Conservation (phyloP, 345 rosid species). For the Rhizophora apiculata region DNA sequence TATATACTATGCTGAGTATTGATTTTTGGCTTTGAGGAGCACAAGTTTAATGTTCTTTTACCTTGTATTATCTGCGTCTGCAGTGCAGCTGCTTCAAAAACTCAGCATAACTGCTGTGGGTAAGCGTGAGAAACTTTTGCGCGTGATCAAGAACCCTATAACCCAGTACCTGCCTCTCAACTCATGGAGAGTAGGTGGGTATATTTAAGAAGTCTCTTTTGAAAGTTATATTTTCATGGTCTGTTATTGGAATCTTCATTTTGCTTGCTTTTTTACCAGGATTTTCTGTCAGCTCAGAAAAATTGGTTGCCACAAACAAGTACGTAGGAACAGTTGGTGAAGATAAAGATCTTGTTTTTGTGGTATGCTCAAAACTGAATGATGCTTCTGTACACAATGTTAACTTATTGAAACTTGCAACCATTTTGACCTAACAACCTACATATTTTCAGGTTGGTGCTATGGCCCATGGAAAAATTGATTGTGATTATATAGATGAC, state of each 20-base stretch:
- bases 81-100: constrained; percentile 89
- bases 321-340: constrained; percentile 47
- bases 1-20: neutral
- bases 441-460: constrained; percentile 63
- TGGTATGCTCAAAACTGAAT: constrained; percentile 48
- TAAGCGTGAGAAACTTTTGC: constrained; percentile 74
- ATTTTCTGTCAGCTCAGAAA: constrained; percentile 75
- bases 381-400: neutral
- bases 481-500: constrained; percentile 28
- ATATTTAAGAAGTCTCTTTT: neutral
- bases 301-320: constrained; percentile 57
- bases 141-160: constrained; percentile 77
- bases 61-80: constrained; percentile 7
- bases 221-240: neutral
- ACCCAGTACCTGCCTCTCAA: constrained; percentile 55
- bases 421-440: neutral
- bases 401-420: neutral
- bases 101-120: constrained; percentile 71
- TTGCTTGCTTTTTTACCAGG: constrained; percentile 44
- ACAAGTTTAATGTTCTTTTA: neutral
- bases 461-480: constrained; percentile 72
- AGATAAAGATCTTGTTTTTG: constrained; percentile 71
- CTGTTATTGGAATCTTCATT: neutral
- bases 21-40: neutral
- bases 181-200: constrained; percentile 65